Conservation (phyloP, 441 rosid species). For the Populus tomentosa region DNA sequence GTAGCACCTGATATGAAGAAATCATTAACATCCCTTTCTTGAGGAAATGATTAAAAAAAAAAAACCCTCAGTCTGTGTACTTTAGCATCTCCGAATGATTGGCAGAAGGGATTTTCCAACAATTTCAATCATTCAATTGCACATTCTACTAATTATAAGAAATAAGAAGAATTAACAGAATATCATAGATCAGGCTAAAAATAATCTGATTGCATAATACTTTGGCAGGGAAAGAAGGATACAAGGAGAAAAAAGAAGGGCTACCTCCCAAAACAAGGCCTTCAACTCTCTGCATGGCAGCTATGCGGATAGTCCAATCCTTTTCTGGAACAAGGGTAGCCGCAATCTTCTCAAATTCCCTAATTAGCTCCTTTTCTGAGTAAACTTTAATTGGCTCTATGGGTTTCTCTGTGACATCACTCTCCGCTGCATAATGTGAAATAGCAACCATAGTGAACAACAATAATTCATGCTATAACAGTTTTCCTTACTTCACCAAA, state of each 20-base stretch:
- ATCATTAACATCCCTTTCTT: conserved; percentile 18
- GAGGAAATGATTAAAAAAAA: not conserved
- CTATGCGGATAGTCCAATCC: conserved; percentile 96
- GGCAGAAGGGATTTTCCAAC: not conserved
- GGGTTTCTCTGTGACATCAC: conserved; percentile 69
- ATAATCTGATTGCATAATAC: not conserved
- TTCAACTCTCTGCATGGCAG: conserved; percentile 97
- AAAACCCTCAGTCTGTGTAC: not conserved
- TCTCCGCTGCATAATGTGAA: conserved; percentile 51
- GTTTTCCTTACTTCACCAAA: not conserved
- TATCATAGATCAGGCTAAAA: not conserved
- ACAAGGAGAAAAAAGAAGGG: conserved; percentile 1
- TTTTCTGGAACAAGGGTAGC: conserved; percentile 89
- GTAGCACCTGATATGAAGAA: conserved; percentile 62
- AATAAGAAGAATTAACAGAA: not conserved
- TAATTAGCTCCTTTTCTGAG: conserved; percentile 89
- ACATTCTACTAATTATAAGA: not conserved
- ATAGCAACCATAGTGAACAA: conserved; percentile 5
- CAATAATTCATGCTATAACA: not conserved
- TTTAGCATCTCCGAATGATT: not conserved
- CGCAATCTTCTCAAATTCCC: conserved; percentile 90
- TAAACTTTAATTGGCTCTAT: conserved; percentile 78
- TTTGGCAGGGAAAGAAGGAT: not conserved
- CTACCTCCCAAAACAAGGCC: conserved; percentile 94
- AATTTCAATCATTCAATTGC: not conserved